Conservation (phyloP, 371 early-diverging fungal species). For the Saksenaea vasiformis region DNA sequence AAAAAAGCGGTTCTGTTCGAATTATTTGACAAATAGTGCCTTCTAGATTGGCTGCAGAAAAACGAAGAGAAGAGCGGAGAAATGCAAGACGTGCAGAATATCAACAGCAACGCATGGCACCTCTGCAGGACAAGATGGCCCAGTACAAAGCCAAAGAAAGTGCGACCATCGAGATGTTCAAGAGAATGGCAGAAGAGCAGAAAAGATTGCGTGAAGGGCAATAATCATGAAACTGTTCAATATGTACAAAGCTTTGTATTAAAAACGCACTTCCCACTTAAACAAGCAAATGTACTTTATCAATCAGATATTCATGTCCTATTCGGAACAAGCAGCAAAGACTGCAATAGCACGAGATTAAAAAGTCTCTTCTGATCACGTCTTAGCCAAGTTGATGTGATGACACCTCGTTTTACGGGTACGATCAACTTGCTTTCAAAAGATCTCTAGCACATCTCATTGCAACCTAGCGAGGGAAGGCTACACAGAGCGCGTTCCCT, state of each 20-base stretch:
- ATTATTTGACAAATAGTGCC: background rate
- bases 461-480: no score
- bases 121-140: constrained; percentile 48
- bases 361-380: no score
- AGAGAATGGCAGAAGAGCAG: constrained; percentile 62
- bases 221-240: background rate
- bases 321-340: no score
- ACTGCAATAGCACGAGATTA: no score
- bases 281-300: no score
- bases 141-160: constrained; percentile 66
- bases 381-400: no score
- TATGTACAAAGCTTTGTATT: background rate
- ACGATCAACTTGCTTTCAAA: no score
- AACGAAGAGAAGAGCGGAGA: constrained; percentile 47
- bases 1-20: no score
- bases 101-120: constrained; percentile 39
- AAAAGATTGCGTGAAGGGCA: constrained; percentile 21
- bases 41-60: constrained; percentile 48
- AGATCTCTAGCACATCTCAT: no score
- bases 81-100: constrained; percentile 39
- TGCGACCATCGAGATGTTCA: constrained; percentile 71
- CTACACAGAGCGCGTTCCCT: no score
- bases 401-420: no score
- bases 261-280: background rate
- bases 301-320: no score